Evolutionary conservation across 257 asterid species (phyloP), one percentile per base, ranked within the genome.

Genomic region (Nemophila menziesii): DNA sequence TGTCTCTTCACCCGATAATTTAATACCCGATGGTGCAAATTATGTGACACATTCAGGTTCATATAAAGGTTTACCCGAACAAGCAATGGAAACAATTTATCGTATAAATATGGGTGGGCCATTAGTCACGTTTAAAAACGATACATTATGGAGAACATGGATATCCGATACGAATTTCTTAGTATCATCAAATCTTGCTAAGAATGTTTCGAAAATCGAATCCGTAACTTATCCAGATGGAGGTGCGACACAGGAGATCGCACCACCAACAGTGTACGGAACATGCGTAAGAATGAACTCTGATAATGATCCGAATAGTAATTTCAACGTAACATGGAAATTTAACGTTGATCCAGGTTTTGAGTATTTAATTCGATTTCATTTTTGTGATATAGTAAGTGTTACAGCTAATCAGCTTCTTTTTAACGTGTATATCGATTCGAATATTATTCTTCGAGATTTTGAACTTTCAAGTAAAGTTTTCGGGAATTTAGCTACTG

Each of bases 351-450:
- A 78, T 52, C 55, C 39, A 0, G 92, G 77, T 1, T 85, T 75
- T 54, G 89, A 71, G 23, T 75, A 85, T 55, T 43, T 78, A 2
- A 20, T 85, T 19, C 65, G 96, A 44, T 48, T 85, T 55, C 93
- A 85, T 57, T 85, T 85, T 42, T 81, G 96, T 27, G 96, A 85
- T 22, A 75, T 85, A 20, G 85, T 80, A 49, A 71, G 82, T n/a
- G 17, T 49, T 5, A 27, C 70, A 18, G 51, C 89, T 19, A 70
- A 69, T 56, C 68, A 66, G 61, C 71, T 85, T n/a, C 15, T 69
- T 38, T 85, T 80, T 20, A 62, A 78, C 56, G 71, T 85, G 14
- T 85, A 60, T 49, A 49, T 78, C 33, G 71, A 64, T 62, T 18
- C 77, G 1, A 49, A 27, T n/a, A 45, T 34, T 15, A 84, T 75